These are phyloP conservation scores for Citrus maxima DNA, from an alignment of 345 rosid species.

Conservation along the genomic window DNA sequence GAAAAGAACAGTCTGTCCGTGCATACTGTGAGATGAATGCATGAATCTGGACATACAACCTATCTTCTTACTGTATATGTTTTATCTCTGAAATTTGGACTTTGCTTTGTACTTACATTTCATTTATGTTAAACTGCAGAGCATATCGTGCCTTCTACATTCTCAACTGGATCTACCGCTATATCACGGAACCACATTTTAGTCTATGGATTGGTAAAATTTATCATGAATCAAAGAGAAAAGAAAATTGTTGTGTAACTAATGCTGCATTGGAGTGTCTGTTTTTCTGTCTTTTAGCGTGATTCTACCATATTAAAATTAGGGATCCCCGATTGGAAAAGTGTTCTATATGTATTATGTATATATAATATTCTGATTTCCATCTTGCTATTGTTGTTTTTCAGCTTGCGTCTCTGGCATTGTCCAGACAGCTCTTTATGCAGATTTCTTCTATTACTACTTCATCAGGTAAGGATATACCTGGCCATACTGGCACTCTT, in stretches of 20 bases:
- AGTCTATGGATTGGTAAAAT: constrained; percentile 74
- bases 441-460: constrained; percentile 93
- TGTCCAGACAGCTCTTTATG: constrained; percentile 82
- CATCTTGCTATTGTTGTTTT: background rate
- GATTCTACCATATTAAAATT: too few relatives aligned
- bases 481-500: background rate
- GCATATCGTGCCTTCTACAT: constrained; percentile 89
- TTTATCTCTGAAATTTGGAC: background rate
- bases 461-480: constrained; percentile 56
- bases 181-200: constrained; percentile 57
- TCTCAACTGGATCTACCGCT: constrained; percentile 85
- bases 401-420: constrained; percentile 88
- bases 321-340: too few relatives aligned
- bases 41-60: background rate
- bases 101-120: background rate
- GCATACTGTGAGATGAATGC: background rate
- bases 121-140: constrained; percentile 37
- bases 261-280: background rate
- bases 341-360: background rate
- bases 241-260: background rate
- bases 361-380: constrained; percentile 4
- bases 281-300: too few relatives aligned
- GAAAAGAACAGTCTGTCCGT: background rate
- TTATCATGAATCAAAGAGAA: background rate
- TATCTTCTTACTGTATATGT: background rate